A percentile compares a stretch with the other conserved stretches of the same genome.
phyloP scores from a whole-genome alignment of 2,329 filamentous ascomycete species.

The Diaporthe longicolla region DNA sequence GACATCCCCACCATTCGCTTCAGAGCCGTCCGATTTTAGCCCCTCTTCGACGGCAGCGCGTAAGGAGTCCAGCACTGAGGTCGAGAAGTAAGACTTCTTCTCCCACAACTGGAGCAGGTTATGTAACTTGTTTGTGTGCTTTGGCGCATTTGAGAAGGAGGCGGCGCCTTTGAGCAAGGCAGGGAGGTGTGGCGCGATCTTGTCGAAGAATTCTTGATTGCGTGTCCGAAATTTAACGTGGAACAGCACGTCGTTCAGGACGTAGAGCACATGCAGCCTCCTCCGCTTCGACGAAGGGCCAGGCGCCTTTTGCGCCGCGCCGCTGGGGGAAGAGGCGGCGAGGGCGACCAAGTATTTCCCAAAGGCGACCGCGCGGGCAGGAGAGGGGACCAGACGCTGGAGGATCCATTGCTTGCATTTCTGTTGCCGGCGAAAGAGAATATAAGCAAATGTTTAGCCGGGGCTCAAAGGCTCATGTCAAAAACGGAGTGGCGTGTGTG shows the following conservation, averaged over 20 bases:
- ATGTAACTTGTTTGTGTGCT: constrained; percentile 75
- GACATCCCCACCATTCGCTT: constrained; percentile 45
- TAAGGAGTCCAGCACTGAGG: constrained; percentile 69
- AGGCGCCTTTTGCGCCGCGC: constrained; percentile 52
- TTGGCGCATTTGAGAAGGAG: constrained; percentile 72
- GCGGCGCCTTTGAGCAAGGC: constrained; percentile 73
- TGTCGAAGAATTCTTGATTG: constrained; percentile 65
- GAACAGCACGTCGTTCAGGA: constrained; percentile 84
- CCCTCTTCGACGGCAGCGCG: constrained; percentile 65
- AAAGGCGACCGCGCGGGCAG: constrained; percentile 74
- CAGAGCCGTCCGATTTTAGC: constrained; percentile 50
- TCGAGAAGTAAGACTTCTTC: constrained; percentile 73
- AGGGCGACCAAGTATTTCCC: constrained; percentile 83
- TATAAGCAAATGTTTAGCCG: constrained; percentile 56
- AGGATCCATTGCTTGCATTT: constrained; percentile 91
- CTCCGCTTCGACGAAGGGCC: constrained; percentile 74
- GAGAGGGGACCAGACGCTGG: constrained; percentile 77
- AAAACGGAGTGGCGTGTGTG: constrained; percentile 49
- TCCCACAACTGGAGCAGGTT: constrained; percentile 79
- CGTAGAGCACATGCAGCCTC: constrained; percentile 81
- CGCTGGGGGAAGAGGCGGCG: constrained; percentile 67
- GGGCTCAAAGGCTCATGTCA: constrained; percentile 44
- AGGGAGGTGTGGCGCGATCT: constrained; percentile 71
- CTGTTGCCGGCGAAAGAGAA: constrained; percentile 64
- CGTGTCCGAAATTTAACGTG: constrained; percentile 70